Percentiles rank a stretch among this genome's conserved stretches.
Evolutionary conservation across 225 moss, liverwort and hornwort genomes (phyloP).

Genomic region (Pseudoscleropodium purum): DNA sequence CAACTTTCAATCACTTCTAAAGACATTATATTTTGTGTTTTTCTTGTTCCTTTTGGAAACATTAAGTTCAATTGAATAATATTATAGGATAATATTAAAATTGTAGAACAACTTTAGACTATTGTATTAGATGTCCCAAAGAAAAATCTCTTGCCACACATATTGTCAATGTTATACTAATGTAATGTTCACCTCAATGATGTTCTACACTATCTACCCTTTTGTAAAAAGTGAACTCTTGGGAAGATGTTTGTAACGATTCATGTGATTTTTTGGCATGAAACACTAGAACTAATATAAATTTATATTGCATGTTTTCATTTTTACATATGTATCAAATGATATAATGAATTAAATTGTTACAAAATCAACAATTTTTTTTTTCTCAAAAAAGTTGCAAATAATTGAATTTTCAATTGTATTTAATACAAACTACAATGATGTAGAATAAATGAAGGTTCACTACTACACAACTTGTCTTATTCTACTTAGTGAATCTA

Average conservation of each 20-base stretch:
- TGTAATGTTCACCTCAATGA: not conserved
- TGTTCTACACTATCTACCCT: not conserved
- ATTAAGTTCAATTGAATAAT: not conserved
- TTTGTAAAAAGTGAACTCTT: not conserved
- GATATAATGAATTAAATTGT: not conserved
- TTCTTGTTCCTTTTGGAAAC: not conserved
- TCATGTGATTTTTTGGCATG: not conserved
- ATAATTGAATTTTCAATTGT: not conserved
- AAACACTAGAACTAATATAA: not conserved
- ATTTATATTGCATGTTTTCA: not conserved
- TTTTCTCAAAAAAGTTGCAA: not conserved
- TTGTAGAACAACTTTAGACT: not conserved
- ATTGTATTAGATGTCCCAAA: fast-evolving
- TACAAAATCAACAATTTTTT: not conserved
- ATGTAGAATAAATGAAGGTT: not conserved
- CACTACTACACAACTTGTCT: not conserved
- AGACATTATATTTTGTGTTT: not conserved
- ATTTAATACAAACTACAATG: not conserved
- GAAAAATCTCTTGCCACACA: not conserved
- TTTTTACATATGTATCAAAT: not conserved
- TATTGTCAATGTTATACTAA: not conserved
- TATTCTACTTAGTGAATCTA: no score
- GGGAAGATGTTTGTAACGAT: not conserved
- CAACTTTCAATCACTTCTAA: not conserved
- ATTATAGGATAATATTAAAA: not conserved